These are phyloP conservation scores for Stephanodiscus triporus DNA, from an alignment of 108 stramenopile species.

Conservation along the genomic window DNA sequence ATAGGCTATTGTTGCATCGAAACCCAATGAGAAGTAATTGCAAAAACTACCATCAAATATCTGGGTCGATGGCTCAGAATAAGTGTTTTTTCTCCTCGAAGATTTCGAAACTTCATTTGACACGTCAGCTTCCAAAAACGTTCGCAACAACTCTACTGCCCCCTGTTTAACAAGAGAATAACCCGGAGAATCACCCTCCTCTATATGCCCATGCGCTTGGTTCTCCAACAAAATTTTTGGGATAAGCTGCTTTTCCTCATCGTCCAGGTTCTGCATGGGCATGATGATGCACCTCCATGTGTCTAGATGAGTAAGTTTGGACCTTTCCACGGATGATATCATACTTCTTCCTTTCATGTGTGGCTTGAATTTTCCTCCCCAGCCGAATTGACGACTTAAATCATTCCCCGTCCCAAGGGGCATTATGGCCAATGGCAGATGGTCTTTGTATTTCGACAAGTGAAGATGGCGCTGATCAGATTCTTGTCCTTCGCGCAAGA, in stretches of 20 bases:
- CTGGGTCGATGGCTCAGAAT: conserved; percentile 13
- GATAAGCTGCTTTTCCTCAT: conserved; percentile 51
- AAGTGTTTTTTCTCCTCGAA: neutral
- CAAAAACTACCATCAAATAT: conserved; percentile 71
- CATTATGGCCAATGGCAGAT: conserved; percentile 76
- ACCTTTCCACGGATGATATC: conserved; percentile 48
- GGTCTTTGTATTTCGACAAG: conserved; percentile 37
- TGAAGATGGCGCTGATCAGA: conserved; percentile 18
- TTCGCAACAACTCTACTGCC: neutral
- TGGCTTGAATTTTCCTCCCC: conserved; percentile 54
- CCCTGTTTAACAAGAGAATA: neutral
- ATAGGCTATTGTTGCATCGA: conserved; percentile 68
- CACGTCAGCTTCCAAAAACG: conserved; percentile 9
- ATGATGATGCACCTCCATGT: conserved; percentile 59
- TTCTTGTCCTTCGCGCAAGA: conserved; percentile 25
- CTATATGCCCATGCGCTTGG: neutral
- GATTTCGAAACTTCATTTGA: neutral
- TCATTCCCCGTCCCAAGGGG: conserved; percentile 80
- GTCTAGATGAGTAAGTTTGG: conserved; percentile 47
- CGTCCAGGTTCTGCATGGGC: conserved; percentile 32
- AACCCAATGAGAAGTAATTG: conserved; percentile 76
- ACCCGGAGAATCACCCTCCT: neutral
- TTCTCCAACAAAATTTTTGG: conserved; percentile 49
- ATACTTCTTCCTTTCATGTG: conserved; percentile 51
- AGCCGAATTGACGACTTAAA: conserved; percentile 60